These are phyloP conservation scores for Mycena amicta DNA, from an alignment of 768 basidiomycete species.

Conservation along the genomic window DNA sequence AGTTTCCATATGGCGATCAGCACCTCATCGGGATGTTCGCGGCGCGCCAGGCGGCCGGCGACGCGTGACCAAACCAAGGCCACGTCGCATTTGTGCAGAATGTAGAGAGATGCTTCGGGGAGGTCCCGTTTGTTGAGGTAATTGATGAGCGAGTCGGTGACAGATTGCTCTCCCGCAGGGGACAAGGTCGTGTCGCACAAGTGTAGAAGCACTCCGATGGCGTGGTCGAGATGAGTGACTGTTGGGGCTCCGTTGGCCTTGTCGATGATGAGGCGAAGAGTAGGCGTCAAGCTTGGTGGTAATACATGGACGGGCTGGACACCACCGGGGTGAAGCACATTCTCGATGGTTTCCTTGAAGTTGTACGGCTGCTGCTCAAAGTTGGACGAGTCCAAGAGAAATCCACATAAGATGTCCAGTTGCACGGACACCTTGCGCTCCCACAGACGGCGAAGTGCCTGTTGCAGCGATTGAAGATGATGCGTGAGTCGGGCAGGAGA, in stretches of 20 bases:
- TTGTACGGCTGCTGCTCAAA: background rate
- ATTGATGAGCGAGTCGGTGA: conserved; percentile 4
- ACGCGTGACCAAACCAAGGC: conserved; percentile 1
- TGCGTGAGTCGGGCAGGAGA: background rate
- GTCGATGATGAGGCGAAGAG: conserved; percentile 1
- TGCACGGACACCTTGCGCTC: background rate
- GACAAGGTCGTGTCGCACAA: background rate
- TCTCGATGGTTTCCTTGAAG: conserved; percentile 1
- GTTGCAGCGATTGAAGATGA: background rate
- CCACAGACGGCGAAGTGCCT: conserved; percentile 1
- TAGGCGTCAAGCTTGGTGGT: background rate
- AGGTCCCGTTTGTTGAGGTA: conserved; percentile 5
- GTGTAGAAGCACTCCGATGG: background rate
- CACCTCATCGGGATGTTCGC: conserved; percentile 11
- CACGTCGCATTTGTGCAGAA: conserved; percentile 7
- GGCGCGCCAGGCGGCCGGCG: conserved; percentile 1
- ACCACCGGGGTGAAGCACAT: background rate
- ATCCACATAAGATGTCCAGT: conserved; percentile 1
- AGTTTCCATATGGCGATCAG: conserved; percentile 8
- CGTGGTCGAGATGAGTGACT: conserved; percentile 9
- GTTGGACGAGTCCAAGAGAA: background rate
- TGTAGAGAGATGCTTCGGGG: conserved; percentile 1
- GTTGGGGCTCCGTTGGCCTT: background rate
- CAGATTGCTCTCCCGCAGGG: background rate
- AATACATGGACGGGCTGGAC: background rate